phyloP scores from a whole-genome alignment of 1,284 basidiomycete genomes.

The Ganoderma lucidum region DNA sequence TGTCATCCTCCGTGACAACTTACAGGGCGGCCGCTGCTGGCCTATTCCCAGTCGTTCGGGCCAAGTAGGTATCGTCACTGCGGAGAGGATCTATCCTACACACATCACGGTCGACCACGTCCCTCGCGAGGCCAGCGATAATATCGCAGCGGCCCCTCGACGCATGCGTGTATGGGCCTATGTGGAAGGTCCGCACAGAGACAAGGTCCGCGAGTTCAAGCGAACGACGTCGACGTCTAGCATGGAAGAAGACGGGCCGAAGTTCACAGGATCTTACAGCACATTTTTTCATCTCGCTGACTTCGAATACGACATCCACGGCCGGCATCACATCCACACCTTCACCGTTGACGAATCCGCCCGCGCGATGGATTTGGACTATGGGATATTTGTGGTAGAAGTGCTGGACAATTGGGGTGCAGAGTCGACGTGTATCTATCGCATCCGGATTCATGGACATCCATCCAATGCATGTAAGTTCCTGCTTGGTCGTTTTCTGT shows the following conservation, averaged over 20 bases:
- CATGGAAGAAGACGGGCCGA: not conserved
- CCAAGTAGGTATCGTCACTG: not conserved
- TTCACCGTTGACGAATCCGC: not conserved
- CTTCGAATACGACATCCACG: not conserved
- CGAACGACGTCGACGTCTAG: too few relatives aligned
- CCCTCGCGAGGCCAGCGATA: not conserved
- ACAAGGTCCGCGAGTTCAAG: not conserved
- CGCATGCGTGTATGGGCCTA: not conserved
- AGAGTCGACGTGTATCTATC: not conserved
- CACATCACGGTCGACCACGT: not conserved
- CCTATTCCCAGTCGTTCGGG: not conserved
- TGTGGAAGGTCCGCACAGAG: not conserved
- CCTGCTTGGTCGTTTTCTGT: too few relatives aligned
- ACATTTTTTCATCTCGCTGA: not conserved
- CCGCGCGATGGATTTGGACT: not conserved
- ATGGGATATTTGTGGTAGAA: not conserved
- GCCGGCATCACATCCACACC: not conserved
- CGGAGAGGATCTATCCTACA: not conserved
- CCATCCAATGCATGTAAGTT: too few relatives aligned
- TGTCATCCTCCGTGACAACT: not conserved
- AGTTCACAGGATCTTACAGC: not conserved
- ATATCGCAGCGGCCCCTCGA: not conserved
- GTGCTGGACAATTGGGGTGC: not conserved
- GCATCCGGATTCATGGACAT: not conserved
- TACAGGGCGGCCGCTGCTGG: not conserved